phyloP scores from a whole-genome alignment of 768 basidiomycete genomes.

The Imleria badia region DNA sequence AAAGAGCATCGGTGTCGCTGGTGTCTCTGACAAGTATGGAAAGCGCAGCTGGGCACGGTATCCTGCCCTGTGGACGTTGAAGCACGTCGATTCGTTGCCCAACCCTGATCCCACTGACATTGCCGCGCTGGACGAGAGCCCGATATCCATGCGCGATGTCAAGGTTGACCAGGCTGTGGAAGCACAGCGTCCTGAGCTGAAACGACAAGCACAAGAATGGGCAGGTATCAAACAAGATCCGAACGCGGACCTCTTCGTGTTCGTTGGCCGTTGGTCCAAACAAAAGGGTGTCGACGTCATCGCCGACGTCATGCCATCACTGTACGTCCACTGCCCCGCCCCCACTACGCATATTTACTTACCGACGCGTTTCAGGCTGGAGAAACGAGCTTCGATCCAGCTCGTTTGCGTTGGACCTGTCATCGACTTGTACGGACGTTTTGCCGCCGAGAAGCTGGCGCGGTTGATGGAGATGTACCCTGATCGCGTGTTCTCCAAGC shows the following conservation, averaged over 20 bases:
- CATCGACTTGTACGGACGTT: slow-evolving; percentile 92
- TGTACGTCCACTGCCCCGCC: slow-evolving; percentile 49
- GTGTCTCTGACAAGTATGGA: slow-evolving; percentile 97
- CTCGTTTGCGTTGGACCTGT: slow-evolving; percentile 90
- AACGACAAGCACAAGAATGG: slow-evolving; percentile 95
- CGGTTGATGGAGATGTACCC: slow-evolving; percentile 95
- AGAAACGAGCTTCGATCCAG: slow-evolving; percentile 84
- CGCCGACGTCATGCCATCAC: slow-evolving; percentile 89
- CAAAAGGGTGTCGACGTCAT: slow-evolving; percentile 98
- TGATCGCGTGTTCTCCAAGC: slow-evolving; percentile 92
- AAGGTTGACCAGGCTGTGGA: slow-evolving; percentile 79
- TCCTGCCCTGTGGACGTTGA: slow-evolving; percentile 93
- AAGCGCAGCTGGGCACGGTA: slow-evolving; percentile 97
- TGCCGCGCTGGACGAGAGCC: slow-evolving; percentile 83
- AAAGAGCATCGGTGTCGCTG: slow-evolving; percentile 90
- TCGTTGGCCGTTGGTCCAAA: slow-evolving; percentile 97
- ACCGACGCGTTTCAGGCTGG: slow-evolving; percentile 49
- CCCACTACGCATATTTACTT: not conserved
- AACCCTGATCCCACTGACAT: slow-evolving; percentile 97
- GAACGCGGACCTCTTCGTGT: slow-evolving; percentile 87
- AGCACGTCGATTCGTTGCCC: slow-evolving; percentile 92
- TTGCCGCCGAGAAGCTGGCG: slow-evolving; percentile 91
- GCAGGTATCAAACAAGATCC: slow-evolving; percentile 91
- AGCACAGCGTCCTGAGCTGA: slow-evolving; percentile 85
- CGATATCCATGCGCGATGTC: slow-evolving; percentile 68